Evolutionary conservation across 495 filamentous ascomycete species (phyloP).

Genomic region (Pyrenopolyporus hunteri): DNA sequence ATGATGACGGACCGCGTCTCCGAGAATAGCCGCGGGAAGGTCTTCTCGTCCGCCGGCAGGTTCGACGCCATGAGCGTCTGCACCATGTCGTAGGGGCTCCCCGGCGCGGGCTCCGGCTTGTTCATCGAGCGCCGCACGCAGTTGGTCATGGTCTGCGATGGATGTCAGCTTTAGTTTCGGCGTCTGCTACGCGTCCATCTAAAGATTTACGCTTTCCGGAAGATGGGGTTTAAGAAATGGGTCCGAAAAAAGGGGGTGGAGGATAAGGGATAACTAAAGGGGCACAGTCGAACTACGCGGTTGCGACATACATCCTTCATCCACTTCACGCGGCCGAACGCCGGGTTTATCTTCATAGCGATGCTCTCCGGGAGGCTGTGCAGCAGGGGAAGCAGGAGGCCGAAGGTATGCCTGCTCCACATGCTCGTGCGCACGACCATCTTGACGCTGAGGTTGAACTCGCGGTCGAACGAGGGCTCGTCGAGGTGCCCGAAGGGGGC

Average conservation of each 20-base stretch:
- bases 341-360: conserved; percentile 25
- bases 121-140: conserved; percentile 32
- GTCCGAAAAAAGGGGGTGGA: no score
- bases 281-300: no score
- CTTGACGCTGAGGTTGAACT: conserved; percentile 26
- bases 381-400: conserved; percentile 14
- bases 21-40: conserved; percentile 37
- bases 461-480: conserved; percentile 41
- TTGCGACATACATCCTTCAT: conserved; percentile 26
- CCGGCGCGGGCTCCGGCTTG: conserved; percentile 22
- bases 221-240: no score
- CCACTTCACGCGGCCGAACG: conserved; percentile 24
- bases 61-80: conserved; percentile 45
- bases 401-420: conserved; percentile 25
- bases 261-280: no score
- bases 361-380: conserved; percentile 26
- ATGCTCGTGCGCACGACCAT: conserved; percentile 14
- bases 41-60: conserved; percentile 47
- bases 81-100: conserved; percentile 28
- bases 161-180: no score
- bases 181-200: no score
- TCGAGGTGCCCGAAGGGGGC: conserved; percentile 44
- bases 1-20: conserved; percentile 46
- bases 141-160: conserved; percentile 23
- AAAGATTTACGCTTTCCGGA: no score